These are phyloP conservation scores for Aspergillus quadricinctus DNA, from an alignment of 2,329 filamentous ascomycete species.

Conservation along the genomic window DNA sequence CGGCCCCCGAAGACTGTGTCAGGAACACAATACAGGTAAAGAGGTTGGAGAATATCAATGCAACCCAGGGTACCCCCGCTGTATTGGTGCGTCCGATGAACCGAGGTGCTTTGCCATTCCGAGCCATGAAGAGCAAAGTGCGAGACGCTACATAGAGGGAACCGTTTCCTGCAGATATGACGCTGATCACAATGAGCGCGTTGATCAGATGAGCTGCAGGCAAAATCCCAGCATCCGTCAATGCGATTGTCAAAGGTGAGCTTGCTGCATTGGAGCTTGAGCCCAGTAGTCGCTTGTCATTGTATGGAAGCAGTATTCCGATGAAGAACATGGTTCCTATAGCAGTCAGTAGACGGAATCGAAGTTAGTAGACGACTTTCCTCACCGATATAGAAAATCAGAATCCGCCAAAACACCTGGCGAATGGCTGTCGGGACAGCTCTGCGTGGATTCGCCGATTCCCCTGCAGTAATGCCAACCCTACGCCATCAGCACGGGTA, in stretches of 20 bases:
- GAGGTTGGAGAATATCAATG: slow-evolving; percentile 65
- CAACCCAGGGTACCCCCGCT: slow-evolving; percentile 56
- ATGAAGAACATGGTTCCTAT: slow-evolving; percentile 67
- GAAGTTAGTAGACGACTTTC: background rate
- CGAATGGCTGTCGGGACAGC: slow-evolving; percentile 44
- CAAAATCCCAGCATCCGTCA: slow-evolving; percentile 69
- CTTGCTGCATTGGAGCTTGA: slow-evolving; percentile 60
- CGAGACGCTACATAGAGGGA: slow-evolving; percentile 74
- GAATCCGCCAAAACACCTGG: slow-evolving; percentile 40
- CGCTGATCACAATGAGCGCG: slow-evolving; percentile 69
- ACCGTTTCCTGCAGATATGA: slow-evolving; percentile 67
- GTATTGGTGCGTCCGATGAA: slow-evolving; percentile 65
- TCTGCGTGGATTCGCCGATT: slow-evolving; percentile 40
- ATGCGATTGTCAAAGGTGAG: slow-evolving; percentile 69
- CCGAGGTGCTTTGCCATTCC: slow-evolving; percentile 65
- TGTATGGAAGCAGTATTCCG: slow-evolving; percentile 67
- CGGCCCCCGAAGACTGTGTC: slow-evolving; percentile 26
- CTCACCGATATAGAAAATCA: slow-evolving; percentile 57
- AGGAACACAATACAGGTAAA: slow-evolving; percentile 50
- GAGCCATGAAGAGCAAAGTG: slow-evolving; percentile 71
- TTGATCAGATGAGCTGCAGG: slow-evolving; percentile 74
- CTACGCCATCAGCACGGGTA: slow-evolving; percentile 13
- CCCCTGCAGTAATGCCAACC: slow-evolving; percentile 35
- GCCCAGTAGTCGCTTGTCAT: slow-evolving; percentile 60
- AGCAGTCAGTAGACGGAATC: background rate